Evolutionary conservation across 2,329 filamentous ascomycete genomes (phyloP), one percentile per base, ranked within the genome.

Genomic region (Rugonectria rugulosa): DNA sequence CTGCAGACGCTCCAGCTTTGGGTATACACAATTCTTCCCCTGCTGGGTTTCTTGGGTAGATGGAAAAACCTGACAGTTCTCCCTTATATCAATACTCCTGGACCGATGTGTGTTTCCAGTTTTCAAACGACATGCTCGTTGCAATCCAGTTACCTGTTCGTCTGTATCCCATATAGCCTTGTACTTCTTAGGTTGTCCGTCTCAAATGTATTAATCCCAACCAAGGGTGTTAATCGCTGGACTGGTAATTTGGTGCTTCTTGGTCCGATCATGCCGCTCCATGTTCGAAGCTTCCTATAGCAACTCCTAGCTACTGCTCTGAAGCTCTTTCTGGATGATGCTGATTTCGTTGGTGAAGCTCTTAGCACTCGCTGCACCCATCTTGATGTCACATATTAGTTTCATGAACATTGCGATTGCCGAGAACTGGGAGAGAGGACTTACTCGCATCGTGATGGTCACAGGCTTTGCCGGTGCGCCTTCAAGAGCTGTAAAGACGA

Each of bases 401-500:
- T n/a, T 14, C 5, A 20, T 42, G 14, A 15, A 15, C 6, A 32
- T 23, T 14, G 5, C 14, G 9, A 9, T 14, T 15, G 23, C 11
- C 2, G 7, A 51, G n/a, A 42, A 27, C 2, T 7, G 12, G 10
- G 7, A 29, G 26, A 20, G 24, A 20, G n/a, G 11, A 72, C 77
- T 60, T 74, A 86, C 86, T 79, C 84, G 86, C 61, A 88, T 79
- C 56, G 86, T 83, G 54, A 88, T 79, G 65, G 78, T 85, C 46
- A 85, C 78, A 11, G 84, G 81, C 63, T 79, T 82, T 1, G 77
- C 77, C 32, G 82, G 78, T 3, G 75, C 74, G 19, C 79, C 84
- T 64, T 87, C 84, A 56, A 88, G 83, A 9, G 85, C 85, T 1
- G 83, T 88, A 64, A 88, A 88, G 31, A 87, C 68, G 19, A 96